A percentile compares a stretch with the other conserved stretches of the same genome.
phyloP scores from a whole-genome alignment of 371 early-diverging fungal genomes.

The Mucor irregularis region DNA sequence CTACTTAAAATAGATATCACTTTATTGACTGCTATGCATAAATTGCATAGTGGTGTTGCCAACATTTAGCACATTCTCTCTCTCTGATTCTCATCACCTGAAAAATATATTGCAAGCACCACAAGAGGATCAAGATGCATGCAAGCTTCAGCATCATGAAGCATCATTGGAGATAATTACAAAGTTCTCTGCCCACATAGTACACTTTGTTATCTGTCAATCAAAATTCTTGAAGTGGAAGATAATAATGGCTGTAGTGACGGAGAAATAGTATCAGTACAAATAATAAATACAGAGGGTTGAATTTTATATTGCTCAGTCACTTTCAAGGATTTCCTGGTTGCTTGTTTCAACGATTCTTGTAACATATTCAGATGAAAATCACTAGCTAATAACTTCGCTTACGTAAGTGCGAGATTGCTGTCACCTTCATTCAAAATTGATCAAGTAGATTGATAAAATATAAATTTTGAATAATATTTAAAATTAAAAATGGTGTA shows the following conservation, averaged over 20 bases:
- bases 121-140: conserved; percentile 1
- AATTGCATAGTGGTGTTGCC: conserved; percentile 7
- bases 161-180: conserved; percentile 7
- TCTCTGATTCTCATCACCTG: conserved; percentile 8
- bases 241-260: conserved; percentile 5
- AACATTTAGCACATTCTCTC: conserved; percentile 6
- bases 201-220: conserved; percentile 7
- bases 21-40: conserved; percentile 5
- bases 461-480: conserved; percentile 7
- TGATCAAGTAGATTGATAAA: conserved; percentile 7
- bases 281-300: conserved; percentile 5
- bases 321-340: conserved; percentile 5
- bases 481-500: conserved; percentile 10
- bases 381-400: conserved; percentile 2
- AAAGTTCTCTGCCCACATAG: conserved; percentile 9
- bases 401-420: conserved; percentile 6
- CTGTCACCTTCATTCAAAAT: conserved; percentile 4
- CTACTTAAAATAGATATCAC: background rate
- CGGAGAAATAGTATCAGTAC: background rate
- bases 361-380: conserved; percentile 3
- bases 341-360: conserved; percentile 4
- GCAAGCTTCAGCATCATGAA: background rate
- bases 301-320: conserved; percentile 7
- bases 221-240: conserved; percentile 5
- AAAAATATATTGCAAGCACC: conserved; percentile 7